Base-by-base conservation (phyloP, 805 yeast genomes). In the Ogataea pilisensis region DNA sequence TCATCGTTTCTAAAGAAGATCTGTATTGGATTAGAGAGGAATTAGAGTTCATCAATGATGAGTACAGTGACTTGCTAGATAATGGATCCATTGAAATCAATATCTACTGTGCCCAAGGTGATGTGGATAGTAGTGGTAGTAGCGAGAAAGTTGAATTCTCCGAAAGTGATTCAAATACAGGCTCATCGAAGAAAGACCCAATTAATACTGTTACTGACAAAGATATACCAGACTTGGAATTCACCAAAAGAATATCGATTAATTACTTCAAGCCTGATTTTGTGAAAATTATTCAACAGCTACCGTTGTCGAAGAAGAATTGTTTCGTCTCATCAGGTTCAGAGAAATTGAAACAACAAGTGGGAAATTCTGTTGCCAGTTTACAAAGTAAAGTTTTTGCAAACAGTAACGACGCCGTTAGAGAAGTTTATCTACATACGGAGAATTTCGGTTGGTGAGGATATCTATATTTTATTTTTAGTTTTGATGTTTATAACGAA, bases 361-460 rank as follows among this genome's bases (percentile, higher is more conserved):
- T 67, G 24, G 69, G 73, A 12, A 61, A 60, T 31, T 60, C 61
- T 0, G 70, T 66, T 7, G 69, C 80, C 1, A 18, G 54, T 1
- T 41, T 72, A 11, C 82, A 76, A 48, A 60, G 52, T 17, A 59
- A 57, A 31, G 56, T 65, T 2, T 42, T 50, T 26, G 28, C 41
- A 8, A 7, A 6, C 17, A n/a, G 29, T 4, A 45, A 51, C 1
- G 41, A 47, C 4, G 35, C 40, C 2, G 55, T 71, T 12, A 69
- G 67, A 34, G 80, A 76, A 50, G 58, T 75, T 12, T 73, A 65
- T 40, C 52, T 76, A 24, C 79, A 75, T 45, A 70, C 79, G 0
- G 82, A 76, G 50, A 58, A 70, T 27, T 76, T 72, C 51, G 75
- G 76, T 1, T 75, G 67, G 64, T 66, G 39, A 39, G 37, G 12